Percentiles rank a stretch among this genome's conserved stretches.
Conservation (phyloP, 164 flowering plant genomes). For the Sedum album region DNA sequence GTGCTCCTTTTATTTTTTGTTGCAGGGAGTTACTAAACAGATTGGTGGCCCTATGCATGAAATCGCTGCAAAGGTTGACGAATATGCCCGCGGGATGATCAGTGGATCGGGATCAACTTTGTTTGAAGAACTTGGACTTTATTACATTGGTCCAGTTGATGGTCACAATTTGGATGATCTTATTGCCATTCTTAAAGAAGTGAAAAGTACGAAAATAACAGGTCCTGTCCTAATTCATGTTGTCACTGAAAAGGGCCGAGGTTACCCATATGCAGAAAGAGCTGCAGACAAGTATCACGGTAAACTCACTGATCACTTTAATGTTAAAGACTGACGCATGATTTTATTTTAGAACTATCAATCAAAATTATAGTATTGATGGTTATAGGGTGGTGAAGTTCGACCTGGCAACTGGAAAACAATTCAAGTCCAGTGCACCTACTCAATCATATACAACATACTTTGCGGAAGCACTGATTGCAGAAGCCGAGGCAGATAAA, state of each 20-base stretch:
- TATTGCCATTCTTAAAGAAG: conserved; percentile 72
- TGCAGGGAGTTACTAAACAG: conserved; percentile 71
- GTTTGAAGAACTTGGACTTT: conserved; percentile 94
- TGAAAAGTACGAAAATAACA: conserved; percentile 68
- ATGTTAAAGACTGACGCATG: too few species aligned
- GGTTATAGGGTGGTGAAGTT: too few species aligned
- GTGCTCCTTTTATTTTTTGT: conserved; percentile 2
- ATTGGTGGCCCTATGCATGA: conserved; percentile 87
- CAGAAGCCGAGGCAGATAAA: too few species aligned
- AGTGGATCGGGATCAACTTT: conserved; percentile 88
- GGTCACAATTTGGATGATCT: conserved; percentile 93
- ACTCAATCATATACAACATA: too few species aligned
- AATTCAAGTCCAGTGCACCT: too few species aligned
- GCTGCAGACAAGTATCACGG: too few species aligned
- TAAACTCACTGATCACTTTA: too few species aligned
- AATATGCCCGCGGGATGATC: conserved; percentile 60
- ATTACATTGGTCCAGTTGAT: conserved; percentile 96
- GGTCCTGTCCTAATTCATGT: conserved; percentile 95
- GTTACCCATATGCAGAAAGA: too few species aligned
- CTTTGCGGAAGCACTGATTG: too few species aligned
- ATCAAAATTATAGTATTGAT: too few species aligned
- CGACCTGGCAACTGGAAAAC: too few species aligned
- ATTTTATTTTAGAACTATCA: too few species aligned
- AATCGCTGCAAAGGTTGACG: conserved; percentile 57
- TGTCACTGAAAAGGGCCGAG: conserved; percentile 94